phyloP scores from a whole-genome alignment of 2,329 filamentous ascomycete species.

The Penicillium thymicola region DNA sequence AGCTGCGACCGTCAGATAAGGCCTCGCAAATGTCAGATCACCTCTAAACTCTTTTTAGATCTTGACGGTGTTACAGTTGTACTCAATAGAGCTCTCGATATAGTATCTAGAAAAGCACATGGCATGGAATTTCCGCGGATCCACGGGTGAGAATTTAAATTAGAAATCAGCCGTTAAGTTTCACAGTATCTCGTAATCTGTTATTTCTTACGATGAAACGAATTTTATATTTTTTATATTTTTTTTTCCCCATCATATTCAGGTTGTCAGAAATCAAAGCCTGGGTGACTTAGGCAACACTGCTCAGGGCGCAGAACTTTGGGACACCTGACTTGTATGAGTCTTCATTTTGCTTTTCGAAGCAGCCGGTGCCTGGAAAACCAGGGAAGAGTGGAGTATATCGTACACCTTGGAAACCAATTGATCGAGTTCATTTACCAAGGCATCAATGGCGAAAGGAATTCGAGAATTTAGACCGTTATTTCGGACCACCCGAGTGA shows the following conservation, averaged over 20 bases:
- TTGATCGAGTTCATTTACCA: constrained; percentile 2
- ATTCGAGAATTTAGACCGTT: constrained; percentile 13
- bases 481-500: constrained; percentile 11
- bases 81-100: background rate
- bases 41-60: background rate
- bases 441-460: constrained; percentile 5
- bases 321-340: constrained; percentile 14
- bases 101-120: background rate
- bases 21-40: background rate
- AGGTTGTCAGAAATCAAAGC: background rate
- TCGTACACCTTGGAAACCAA: constrained; percentile 5
- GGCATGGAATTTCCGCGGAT: background rate
- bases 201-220: background rate
- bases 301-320: constrained; percentile 1
- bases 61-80: background rate
- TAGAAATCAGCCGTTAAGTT: constrained; percentile 7
- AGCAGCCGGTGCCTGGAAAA: constrained; percentile 13
- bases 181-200: constrained; percentile 3
- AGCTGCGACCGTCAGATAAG: constrained; percentile 7
- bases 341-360: constrained; percentile 11
- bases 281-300: constrained; percentile 19
- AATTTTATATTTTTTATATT: too few relatives aligned
- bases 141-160: background rate
- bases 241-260: background rate
- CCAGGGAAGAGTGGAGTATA: constrained; percentile 6